Conservation (phyloP, 768 basidiomycete genomes). For the Leccinum arenicola region DNA sequence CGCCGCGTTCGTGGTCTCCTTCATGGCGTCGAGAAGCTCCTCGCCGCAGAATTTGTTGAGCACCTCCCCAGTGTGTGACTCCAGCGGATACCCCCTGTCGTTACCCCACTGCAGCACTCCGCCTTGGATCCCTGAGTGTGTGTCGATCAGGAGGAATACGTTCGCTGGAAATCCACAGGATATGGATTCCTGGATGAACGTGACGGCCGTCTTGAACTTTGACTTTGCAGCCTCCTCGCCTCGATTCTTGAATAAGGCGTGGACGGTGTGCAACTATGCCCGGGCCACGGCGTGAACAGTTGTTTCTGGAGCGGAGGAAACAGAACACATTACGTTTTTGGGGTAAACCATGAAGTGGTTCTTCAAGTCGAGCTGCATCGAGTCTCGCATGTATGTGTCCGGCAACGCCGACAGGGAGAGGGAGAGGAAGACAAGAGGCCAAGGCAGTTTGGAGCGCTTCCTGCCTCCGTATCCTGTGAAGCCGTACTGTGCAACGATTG, state of each 20-base stretch:
- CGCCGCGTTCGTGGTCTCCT: background rate
- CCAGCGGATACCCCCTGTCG: background rate
- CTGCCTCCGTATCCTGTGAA: background rate
- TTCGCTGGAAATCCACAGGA: background rate
- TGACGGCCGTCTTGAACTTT: background rate
- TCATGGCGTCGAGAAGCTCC: background rate
- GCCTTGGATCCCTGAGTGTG: background rate
- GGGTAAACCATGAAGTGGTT: background rate
- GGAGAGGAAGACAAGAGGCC: background rate
- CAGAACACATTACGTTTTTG: background rate
- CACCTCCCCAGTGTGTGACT: background rate
- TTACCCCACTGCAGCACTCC: background rate
- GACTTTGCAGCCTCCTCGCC: background rate
- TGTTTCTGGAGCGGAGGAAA: background rate
- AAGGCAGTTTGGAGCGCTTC: background rate
- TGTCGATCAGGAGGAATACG: background rate
- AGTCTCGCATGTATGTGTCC: background rate
- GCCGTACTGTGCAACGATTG: background rate
- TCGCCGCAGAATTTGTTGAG: background rate
- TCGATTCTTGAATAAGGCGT: background rate
- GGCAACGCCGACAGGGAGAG: background rate
- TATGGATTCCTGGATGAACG: background rate
- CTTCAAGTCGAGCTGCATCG: background rate
- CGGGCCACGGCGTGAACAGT: background rate
- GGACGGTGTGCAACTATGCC: background rate